Evolutionary conservation across 2,329 filamentous ascomycete species (phyloP).

Genomic region (Fusarium setosum): DNA sequence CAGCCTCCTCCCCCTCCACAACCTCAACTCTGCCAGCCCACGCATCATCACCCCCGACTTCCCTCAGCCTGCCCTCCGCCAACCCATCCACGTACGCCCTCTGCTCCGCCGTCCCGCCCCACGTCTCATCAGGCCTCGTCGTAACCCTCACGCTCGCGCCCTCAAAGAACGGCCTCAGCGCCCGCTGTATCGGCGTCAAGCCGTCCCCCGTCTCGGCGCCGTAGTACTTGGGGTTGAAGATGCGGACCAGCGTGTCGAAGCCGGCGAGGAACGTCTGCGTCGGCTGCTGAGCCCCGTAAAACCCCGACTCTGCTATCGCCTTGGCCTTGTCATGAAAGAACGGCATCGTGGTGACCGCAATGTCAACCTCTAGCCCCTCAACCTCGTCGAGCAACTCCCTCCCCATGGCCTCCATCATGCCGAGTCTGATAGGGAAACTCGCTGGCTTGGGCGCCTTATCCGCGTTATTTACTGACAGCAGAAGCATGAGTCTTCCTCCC

Average conservation of each 20-base stretch:
- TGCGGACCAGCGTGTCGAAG: conserved; percentile 80
- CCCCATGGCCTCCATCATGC: conserved; percentile 78
- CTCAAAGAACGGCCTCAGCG: conserved; percentile 72
- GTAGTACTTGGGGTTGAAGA: conserved; percentile 81
- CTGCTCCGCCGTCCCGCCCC: conserved; percentile 61
- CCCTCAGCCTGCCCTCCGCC: conserved; percentile 57
- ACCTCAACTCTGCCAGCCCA: conserved; percentile 73
- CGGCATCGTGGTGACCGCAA: conserved; percentile 77
- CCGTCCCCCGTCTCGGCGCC: neutral
- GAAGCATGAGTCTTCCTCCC: conserved; percentile 60
- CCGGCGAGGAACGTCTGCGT: conserved; percentile 78
- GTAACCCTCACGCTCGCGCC: conserved; percentile 72
- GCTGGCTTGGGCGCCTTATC: conserved; percentile 76
- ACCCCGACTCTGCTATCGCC: conserved; percentile 62
- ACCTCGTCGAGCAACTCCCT: conserved; percentile 58
- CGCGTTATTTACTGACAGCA: conserved; percentile 73
- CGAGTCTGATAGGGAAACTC: conserved; percentile 72
- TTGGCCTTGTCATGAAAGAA: conserved; percentile 80
- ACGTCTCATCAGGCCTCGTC: conserved; percentile 69
- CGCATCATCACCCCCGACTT: conserved; percentile 63
- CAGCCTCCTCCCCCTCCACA: conserved; percentile 60
- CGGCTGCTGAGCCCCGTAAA: conserved; percentile 50
- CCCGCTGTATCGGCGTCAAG: conserved; percentile 55
- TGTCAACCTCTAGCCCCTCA: conserved; percentile 61
- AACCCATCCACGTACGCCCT: conserved; percentile 65